These are phyloP conservation scores for Cercospora beticola DNA, from an alignment of 2,329 filamentous ascomycete species.

Conservation along the genomic window DNA sequence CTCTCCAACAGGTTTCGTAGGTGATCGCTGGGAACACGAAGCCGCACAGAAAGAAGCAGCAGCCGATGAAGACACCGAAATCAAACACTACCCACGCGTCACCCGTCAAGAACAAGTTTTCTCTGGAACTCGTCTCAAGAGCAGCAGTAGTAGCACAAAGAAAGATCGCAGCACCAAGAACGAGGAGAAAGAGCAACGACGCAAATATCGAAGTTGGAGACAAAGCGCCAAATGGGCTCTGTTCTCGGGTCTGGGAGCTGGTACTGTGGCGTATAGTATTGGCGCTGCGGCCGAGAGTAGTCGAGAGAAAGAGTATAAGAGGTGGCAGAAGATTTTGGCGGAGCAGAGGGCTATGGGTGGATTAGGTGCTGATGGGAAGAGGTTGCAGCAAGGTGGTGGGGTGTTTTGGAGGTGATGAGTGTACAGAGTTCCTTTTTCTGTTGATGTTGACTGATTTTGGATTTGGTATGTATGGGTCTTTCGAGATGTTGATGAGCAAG, in stretches of 20 bases:
- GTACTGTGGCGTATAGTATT: constrained; percentile 57
- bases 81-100: constrained; percentile 47
- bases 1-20: constrained; percentile 63
- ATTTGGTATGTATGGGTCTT: background rate
- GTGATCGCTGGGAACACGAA: constrained; percentile 23
- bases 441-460: background rate
- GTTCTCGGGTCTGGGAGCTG: constrained; percentile 56
- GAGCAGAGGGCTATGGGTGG: constrained; percentile 15
- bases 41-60: constrained; percentile 34
- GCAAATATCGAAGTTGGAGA: constrained; percentile 37
- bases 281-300: constrained; percentile 56
- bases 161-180: background rate
- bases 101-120: constrained; percentile 51
- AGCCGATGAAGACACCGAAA: constrained; percentile 37
- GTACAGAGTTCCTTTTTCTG: background rate
- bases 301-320: constrained; percentile 25
- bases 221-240: constrained; percentile 44
- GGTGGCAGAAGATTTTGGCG: constrained; percentile 28
- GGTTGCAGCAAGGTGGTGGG: constrained; percentile 1
- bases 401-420: constrained; percentile 8
- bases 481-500: background rate
- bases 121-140: constrained; percentile 40
- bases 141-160: constrained; percentile 31
- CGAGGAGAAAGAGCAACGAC: constrained; percentile 18
- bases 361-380: constrained; percentile 6